These are phyloP conservation scores for Paramecium biaurelia DNA, from an alignment of 73 alveolate genomes.

Conservation along the genomic window DNA sequence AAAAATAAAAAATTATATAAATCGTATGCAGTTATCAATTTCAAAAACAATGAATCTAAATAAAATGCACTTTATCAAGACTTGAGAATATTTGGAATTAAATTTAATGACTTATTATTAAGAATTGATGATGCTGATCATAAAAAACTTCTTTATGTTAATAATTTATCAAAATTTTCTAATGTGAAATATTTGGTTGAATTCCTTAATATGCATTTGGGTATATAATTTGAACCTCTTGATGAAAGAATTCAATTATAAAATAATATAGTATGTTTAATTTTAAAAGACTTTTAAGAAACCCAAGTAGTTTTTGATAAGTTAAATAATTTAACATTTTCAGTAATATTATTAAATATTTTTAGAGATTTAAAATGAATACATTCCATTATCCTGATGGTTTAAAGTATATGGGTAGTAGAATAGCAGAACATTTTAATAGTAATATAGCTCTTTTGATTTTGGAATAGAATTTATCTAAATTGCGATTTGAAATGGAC, in stretches of 20 bases:
- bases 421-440: not conserved
- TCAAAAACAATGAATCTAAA: not conserved
- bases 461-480: not conserved
- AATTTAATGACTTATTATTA: not conserved
- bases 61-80: not conserved
- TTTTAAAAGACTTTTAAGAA: not conserved
- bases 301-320: not conserved
- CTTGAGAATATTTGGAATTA: slow-evolving; percentile 15
- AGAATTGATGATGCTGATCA: not conserved
- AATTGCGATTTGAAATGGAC: not conserved
- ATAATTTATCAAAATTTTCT: not conserved
- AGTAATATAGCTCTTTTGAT: not conserved
- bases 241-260: not conserved
- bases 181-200: not conserved
- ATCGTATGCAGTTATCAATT: not conserved
- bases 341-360: not conserved
- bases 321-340: not conserved
- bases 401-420: not conserved
- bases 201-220: not conserved
- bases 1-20: not conserved
- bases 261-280: not conserved
- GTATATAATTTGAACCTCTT: not conserved
- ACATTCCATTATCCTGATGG: slow-evolving; percentile 30
- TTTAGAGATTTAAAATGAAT: not conserved
- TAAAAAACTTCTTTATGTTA: not conserved